Conservation (phyloP, 805 yeast species). For the Brettanomyces custersianus region DNA sequence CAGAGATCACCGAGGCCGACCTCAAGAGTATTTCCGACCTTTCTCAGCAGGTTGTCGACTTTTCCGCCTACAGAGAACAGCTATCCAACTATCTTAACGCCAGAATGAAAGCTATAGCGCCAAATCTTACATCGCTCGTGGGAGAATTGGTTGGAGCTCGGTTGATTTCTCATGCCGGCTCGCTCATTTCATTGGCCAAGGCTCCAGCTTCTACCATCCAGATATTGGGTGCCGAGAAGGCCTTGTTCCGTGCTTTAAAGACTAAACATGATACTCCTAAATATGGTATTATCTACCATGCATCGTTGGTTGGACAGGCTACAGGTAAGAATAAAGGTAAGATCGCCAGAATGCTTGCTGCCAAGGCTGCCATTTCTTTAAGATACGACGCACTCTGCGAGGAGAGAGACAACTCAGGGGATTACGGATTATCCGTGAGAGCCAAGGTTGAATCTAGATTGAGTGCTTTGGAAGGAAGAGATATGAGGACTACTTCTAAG, state of each 20-base stretch:
- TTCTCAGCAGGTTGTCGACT: slow-evolving; percentile 94
- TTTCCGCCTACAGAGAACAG: slow-evolving; percentile 94
- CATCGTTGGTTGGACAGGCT: slow-evolving; percentile 96
- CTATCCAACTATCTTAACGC: slow-evolving; percentile 82
- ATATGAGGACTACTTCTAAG: slow-evolving; percentile 81
- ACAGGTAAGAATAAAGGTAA: slow-evolving; percentile 97
- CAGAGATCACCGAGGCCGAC: slow-evolving; percentile 91
- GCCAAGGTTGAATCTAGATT: slow-evolving; percentile 91
- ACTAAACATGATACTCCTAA: slow-evolving; percentile 98
- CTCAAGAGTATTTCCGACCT: slow-evolving; percentile 78
- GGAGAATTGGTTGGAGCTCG: slow-evolving; percentile 99
- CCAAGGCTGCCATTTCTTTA: slow-evolving; percentile 93
- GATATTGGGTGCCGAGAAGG: slow-evolving; percentile 98
- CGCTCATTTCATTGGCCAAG: slow-evolving; percentile 87
- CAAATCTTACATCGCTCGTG: slow-evolving; percentile 88
- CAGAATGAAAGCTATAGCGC: slow-evolving; percentile 99
- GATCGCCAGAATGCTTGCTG: slow-evolving; percentile 97
- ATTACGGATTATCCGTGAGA: slow-evolving; percentile 84
- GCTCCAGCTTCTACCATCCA: slow-evolving; percentile 98
- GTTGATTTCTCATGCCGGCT: slow-evolving; percentile 95
- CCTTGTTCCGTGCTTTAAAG: slow-evolving; percentile 95
- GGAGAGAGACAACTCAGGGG: slow-evolving; percentile 94
- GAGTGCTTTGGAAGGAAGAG: slow-evolving; percentile 94
- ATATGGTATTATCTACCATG: slow-evolving; percentile 94
- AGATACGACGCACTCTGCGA: slow-evolving; percentile 96